Conservation (phyloP, 2,329 filamentous ascomycete species). For the Xylaria sp. region DNA sequence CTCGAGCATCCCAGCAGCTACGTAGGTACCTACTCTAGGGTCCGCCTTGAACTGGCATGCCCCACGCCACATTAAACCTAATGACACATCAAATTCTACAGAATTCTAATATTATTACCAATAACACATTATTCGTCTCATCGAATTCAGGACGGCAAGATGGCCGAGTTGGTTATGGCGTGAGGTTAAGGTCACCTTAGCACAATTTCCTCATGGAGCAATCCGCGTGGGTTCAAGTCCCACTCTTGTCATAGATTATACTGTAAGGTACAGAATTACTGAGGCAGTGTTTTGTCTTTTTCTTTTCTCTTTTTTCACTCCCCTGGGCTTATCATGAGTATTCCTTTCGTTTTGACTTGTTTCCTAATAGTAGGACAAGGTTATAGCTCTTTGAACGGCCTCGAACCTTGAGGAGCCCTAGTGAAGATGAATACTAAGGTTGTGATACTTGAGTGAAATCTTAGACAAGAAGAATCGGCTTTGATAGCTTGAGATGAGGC, state of each 20-base stretch:
- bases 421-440: not conserved
- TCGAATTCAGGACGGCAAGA: conserved; percentile 41
- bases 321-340: not conserved
- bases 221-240: conserved; percentile 55
- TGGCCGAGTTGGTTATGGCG: conserved; percentile 53
- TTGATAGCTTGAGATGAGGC: not conserved
- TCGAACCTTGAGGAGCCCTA: too few relatives aligned
- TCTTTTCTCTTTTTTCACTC: not conserved
- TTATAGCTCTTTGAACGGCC: too few relatives aligned
- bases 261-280: too few relatives aligned
- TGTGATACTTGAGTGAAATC: too few relatives aligned
- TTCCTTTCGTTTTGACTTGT: not conserved
- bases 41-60: not conserved
- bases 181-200: conserved; percentile 51
- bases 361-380: not conserved
- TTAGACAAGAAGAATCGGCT: not conserved
- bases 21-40: too few relatives aligned
- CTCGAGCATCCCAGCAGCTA: not conserved
- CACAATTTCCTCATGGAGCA: conserved; percentile 45
- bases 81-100: too few relatives aligned
- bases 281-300: not conserved
- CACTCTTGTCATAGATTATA: conserved; percentile 44
- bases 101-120: not conserved
- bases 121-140: not conserved
- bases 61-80: not conserved